Percentiles rank a stretch among this genome's conserved stretches.
Evolutionary conservation across 164 flowering plant species (phyloP).

Genomic region (Piper betle): DNA sequence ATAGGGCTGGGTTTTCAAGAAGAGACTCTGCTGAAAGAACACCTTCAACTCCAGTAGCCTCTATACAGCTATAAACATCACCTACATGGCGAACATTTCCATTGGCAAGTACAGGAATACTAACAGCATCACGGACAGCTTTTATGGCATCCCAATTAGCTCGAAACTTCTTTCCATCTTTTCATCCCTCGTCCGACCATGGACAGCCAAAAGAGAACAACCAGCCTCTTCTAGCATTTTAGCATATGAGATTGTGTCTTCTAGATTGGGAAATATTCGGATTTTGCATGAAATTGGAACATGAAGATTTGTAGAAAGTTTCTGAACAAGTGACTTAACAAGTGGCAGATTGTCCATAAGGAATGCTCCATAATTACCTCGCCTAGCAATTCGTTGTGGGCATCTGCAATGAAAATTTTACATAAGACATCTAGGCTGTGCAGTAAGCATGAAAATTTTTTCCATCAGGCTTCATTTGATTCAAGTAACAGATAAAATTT

Average conservation of each 20-base stretch:
- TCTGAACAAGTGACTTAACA: slow-evolving; percentile 67
- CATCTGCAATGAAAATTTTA: slow-evolving; percentile 36
- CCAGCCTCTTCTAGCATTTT: slow-evolving; percentile 98
- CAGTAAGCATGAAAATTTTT: neutral
- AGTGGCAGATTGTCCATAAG: slow-evolving; percentile 92
- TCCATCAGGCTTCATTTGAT: too few relatives aligned
- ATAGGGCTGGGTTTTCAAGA: slow-evolving; percentile 92
- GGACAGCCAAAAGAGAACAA: slow-evolving; percentile 89
- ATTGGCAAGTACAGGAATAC: slow-evolving; percentile 90
- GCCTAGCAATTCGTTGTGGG: slow-evolving; percentile 90
- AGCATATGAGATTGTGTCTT: slow-evolving; percentile 81
- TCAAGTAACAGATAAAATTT: neutral
- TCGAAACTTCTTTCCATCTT: slow-evolving; percentile 67
- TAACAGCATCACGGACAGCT: slow-evolving; percentile 60
- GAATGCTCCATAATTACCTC: slow-evolving; percentile 94
- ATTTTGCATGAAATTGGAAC: slow-evolving; percentile 98
- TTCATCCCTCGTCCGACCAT: slow-evolving; percentile 89
- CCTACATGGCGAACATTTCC: slow-evolving; percentile 83
- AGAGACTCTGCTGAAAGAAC: slow-evolving; percentile 95
- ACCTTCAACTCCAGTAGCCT: slow-evolving; percentile 78
- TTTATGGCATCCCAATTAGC: slow-evolving; percentile 79
- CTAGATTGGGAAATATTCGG: slow-evolving; percentile 60
- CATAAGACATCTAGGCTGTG: neutral
- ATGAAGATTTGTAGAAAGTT: slow-evolving; percentile 44
- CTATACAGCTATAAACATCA: slow-evolving; percentile 55